phyloP scores from a whole-genome alignment of 2,329 filamentous ascomycete genomes.

The Xylaria sp. region DNA sequence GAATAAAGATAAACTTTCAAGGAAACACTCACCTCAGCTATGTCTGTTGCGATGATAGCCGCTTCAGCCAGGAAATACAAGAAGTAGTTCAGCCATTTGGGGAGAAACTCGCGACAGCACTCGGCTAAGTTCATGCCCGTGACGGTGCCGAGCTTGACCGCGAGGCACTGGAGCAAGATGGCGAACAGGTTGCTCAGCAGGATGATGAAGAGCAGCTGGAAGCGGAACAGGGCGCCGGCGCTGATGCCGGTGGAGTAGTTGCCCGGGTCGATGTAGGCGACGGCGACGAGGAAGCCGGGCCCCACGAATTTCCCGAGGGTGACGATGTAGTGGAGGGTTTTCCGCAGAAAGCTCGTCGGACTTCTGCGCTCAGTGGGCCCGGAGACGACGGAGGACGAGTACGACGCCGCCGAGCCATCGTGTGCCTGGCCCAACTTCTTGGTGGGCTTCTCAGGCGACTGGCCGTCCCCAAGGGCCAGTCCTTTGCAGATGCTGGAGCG shows the following conservation, averaged over 20 bases:
- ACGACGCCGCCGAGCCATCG: slow-evolving; percentile 19
- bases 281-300: slow-evolving; percentile 69
- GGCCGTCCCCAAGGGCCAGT: slow-evolving; percentile 34
- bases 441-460: slow-evolving; percentile 30
- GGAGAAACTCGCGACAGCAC: slow-evolving; percentile 68
- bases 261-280: slow-evolving; percentile 66
- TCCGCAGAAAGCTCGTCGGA: slow-evolving; percentile 26
- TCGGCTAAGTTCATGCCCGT: slow-evolving; percentile 71
- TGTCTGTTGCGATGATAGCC: slow-evolving; percentile 74
- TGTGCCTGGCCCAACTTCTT: slow-evolving; percentile 20
- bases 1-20: not conserved
- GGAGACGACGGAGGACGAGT: slow-evolving; percentile 2
- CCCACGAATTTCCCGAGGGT: slow-evolving; percentile 66
- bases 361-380: slow-evolving; percentile 3
- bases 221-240: slow-evolving; percentile 69
- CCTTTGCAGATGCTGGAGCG: slow-evolving; percentile 9
- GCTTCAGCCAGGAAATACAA: slow-evolving; percentile 69
- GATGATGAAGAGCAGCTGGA: slow-evolving; percentile 70
- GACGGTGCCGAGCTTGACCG: slow-evolving; percentile 72
- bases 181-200: slow-evolving; percentile 73
- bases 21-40: slow-evolving; percentile 61
- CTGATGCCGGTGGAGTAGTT: slow-evolving; percentile 76
- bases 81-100: slow-evolving; percentile 66
- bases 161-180: slow-evolving; percentile 71
- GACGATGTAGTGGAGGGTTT: slow-evolving; percentile 41